Conservation (phyloP, 192 early-diverging fungal species). For the Tieghemiomyces parasiticus region DNA sequence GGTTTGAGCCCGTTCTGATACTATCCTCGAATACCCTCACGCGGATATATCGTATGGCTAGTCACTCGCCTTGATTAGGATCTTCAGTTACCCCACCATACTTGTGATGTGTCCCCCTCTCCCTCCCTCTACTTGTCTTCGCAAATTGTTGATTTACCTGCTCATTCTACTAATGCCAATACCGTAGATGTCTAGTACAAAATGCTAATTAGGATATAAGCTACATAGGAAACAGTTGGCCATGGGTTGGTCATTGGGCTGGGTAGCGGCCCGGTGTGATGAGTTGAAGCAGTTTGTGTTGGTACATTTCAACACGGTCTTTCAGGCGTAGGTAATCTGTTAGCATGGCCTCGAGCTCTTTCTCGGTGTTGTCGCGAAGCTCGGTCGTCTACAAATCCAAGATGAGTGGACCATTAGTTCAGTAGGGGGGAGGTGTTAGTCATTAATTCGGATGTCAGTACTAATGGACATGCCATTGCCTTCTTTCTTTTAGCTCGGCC, state of each 20-base stretch:
- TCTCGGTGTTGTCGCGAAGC: not conserved
- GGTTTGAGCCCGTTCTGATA: too few species aligned
- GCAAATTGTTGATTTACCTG: too few species aligned
- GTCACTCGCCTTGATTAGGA: too few species aligned
- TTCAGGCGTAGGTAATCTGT: conserved; percentile 3
- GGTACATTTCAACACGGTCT: conserved; percentile 6
- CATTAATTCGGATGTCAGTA: not conserved
- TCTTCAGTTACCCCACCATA: too few species aligned
- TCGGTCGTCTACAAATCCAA: not conserved
- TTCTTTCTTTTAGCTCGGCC: not conserved
- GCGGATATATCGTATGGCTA: too few species aligned
- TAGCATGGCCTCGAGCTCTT: not conserved
- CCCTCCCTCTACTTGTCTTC: too few species aligned
- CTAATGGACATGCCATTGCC: not conserved
- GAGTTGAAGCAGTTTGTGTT: conserved; percentile 4
- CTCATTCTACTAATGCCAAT: too few species aligned
- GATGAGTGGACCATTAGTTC: not conserved
- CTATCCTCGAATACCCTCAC: too few species aligned
- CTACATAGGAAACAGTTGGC: too few species aligned
- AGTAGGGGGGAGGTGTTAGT: not conserved
- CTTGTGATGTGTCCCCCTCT: too few species aligned
- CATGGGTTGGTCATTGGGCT: not conserved
- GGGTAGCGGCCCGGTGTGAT: not conserved
- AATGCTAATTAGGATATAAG: too few species aligned
- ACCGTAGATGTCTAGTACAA: too few species aligned